A percentile compares a stretch with the other conserved stretches of the same genome.
Conservation (phyloP, 495 filamentous ascomycete genomes). For the Aspergillus biplanus region DNA sequence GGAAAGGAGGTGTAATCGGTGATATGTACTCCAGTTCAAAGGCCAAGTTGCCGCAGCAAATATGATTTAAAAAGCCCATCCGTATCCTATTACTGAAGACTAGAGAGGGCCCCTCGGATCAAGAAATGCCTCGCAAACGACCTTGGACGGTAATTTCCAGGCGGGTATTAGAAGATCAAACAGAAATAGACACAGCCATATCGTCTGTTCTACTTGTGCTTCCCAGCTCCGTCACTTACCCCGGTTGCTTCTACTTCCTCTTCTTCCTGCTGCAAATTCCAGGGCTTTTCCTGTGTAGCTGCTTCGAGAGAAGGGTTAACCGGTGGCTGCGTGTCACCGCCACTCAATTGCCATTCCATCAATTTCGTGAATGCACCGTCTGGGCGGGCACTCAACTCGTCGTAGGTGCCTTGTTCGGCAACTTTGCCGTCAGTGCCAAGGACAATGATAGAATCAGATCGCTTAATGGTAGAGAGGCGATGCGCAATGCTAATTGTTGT, state of each 20-base stretch:
- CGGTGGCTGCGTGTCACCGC: conserved; percentile 60
- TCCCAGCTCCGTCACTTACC: conserved; percentile 9
- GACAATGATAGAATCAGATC: conserved; percentile 89
- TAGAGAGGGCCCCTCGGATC: too few relatives aligned
- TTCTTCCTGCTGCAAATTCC: conserved; percentile 37
- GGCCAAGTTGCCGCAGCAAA: background rate
- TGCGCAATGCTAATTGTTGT: conserved; percentile 98
- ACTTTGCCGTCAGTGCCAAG: conserved; percentile 82
- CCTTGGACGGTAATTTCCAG: too few relatives aligned
- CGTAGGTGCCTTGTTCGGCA: conserved; percentile 85
- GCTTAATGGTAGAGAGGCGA: conserved; percentile 92
- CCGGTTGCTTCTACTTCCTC: conserved; percentile 17
- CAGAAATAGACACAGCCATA: too few relatives aligned
- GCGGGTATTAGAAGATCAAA: too few relatives aligned
- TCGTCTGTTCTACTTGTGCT: conserved; percentile 15
- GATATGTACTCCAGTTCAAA: conserved; percentile 5
- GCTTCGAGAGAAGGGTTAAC: conserved; percentile 25
- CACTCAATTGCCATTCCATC: conserved; percentile 99
- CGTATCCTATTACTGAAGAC: too few relatives aligned
- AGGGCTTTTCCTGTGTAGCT: conserved; percentile 37
- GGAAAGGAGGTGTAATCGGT: background rate
- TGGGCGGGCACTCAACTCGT: conserved; percentile 68
- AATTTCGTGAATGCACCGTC: conserved; percentile 87
- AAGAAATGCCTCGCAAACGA: too few relatives aligned
- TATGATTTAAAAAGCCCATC: too few relatives aligned